These are phyloP conservation scores for Phytophthora idaei DNA, from an alignment of 352 stramenopile species.

Conservation along the genomic window DNA sequence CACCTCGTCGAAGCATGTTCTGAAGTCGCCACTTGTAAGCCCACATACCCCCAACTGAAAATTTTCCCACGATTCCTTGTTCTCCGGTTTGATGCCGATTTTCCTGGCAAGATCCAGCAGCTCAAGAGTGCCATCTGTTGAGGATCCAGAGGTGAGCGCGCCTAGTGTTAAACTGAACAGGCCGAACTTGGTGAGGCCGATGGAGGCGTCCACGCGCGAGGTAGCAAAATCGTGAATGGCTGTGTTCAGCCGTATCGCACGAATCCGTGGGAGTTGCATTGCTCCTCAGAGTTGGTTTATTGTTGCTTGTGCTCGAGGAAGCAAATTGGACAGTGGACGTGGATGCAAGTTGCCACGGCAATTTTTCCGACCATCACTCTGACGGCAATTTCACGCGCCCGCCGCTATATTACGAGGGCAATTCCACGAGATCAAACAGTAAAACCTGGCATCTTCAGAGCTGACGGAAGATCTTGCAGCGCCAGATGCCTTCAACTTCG, in stretches of 20 bases:
- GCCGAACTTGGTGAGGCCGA: constrained; percentile 13
- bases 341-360: not conserved
- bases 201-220: not conserved
- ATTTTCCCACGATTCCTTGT: not conserved
- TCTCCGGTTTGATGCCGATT: constrained; percentile 1
- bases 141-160: not conserved
- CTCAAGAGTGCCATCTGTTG: constrained; percentile 2
- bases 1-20: constrained; percentile 8
- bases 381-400: not conserved
- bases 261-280: constrained; percentile 2
- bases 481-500: constrained; percentile 1
- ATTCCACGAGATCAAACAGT: too few relatives aligned
- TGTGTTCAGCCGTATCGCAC: not conserved
- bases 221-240: not conserved
- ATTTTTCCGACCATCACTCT: constrained; percentile 11
- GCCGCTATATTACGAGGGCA: too few relatives aligned
- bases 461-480: too few relatives aligned
- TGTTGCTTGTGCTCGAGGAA: not conserved
- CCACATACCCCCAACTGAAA: constrained; percentile 4
- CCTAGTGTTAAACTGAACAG: constrained; percentile 11
- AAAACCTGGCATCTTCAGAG: too few relatives aligned
- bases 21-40: constrained; percentile 5
- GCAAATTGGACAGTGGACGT: constrained; percentile 10
- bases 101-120: not conserved
- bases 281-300: not conserved